Conservation (phyloP, 1,139 yeast genomes). For the Protomyces inundatus region DNA sequence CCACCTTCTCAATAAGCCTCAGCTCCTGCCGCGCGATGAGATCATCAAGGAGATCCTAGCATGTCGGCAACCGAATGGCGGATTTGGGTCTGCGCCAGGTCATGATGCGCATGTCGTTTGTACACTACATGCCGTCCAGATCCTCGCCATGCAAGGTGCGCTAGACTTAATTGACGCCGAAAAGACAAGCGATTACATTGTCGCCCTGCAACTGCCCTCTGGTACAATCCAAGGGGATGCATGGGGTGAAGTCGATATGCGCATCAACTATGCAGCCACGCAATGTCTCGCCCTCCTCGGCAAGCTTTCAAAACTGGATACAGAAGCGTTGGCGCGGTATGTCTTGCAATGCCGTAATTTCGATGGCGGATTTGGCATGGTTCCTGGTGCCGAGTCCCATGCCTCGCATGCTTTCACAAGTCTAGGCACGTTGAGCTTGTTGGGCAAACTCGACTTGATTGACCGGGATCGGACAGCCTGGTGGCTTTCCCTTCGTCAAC, state of each 20-base stretch:
- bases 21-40: constrained; percentile 56
- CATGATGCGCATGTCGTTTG: constrained; percentile 89
- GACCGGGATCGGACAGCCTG: constrained; percentile 54
- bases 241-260: constrained; percentile 87
- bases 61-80: constrained; percentile 63
- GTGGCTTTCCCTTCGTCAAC: constrained; percentile 92
- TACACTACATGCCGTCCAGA: constrained; percentile 81
- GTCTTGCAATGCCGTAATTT: constrained; percentile 71
- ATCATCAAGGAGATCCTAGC: constrained; percentile 61
- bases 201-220: constrained; percentile 55
- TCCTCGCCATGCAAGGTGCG: constrained; percentile 61
- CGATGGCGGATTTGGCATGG: constrained; percentile 93
- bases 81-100: constrained; percentile 82
- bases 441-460: constrained; percentile 45
- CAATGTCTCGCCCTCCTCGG: constrained; percentile 68
- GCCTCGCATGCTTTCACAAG: constrained; percentile 91
- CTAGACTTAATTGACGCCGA: constrained; percentile 45
- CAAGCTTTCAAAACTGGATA: constrained; percentile 54
- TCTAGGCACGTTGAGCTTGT: constrained; percentile 70
- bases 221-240: constrained; percentile 67
- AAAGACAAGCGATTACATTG: constrained; percentile 47
- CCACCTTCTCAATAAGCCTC: constrained; percentile 52
- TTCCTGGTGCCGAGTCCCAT: constrained; percentile 93
- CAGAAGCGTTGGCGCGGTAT: constrained; percentile 61
- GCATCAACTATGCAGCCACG: constrained; percentile 80